Percentiles rank a stretch among this genome's conserved stretches.
Conservation (phyloP, 352 stramenopile species). For the Globisporangium acanthophoron region DNA sequence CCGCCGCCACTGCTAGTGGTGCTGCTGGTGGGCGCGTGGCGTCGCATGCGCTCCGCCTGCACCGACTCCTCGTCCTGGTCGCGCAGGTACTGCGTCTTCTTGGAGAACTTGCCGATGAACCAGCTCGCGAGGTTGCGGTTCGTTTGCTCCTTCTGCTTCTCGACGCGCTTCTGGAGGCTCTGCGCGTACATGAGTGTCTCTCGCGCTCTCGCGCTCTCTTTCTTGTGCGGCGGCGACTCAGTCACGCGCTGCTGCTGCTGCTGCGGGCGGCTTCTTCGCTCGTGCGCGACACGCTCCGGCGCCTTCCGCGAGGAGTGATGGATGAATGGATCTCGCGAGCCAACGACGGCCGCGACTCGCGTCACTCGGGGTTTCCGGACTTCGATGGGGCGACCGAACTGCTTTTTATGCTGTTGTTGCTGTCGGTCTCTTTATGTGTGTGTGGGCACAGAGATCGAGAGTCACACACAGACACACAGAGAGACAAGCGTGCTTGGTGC, state of each 20-base stretch:
- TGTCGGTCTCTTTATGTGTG: too few species aligned
- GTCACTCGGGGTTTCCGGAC: background rate
- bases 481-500: too few species aligned
- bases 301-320: background rate
- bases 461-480: background rate
- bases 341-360: conserved; percentile 1
- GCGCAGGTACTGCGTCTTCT: conserved; percentile 49
- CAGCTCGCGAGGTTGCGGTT: conserved; percentile 59
- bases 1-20: conserved; percentile 3
- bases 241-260: background rate
- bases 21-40: conserved; percentile 6
- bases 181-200: conserved; percentile 12
- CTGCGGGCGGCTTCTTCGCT: background rate
- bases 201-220: background rate
- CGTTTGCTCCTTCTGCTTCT: conserved; percentile 50
- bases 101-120: conserved; percentile 66
- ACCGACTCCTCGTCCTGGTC: conserved; percentile 51
- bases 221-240: background rate
- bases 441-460: background rate
- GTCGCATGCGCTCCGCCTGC: conserved; percentile 27
- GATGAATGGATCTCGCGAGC: background rate
- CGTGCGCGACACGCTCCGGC: background rate
- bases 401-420: background rate
- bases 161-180: conserved; percentile 42
- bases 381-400: background rate